Percentiles rank a stretch among this genome's conserved stretches.
These are phyloP conservation scores for Diaporthe capsici DNA, from an alignment of 2,329 filamentous ascomycete genomes.

Conservation along the genomic window DNA sequence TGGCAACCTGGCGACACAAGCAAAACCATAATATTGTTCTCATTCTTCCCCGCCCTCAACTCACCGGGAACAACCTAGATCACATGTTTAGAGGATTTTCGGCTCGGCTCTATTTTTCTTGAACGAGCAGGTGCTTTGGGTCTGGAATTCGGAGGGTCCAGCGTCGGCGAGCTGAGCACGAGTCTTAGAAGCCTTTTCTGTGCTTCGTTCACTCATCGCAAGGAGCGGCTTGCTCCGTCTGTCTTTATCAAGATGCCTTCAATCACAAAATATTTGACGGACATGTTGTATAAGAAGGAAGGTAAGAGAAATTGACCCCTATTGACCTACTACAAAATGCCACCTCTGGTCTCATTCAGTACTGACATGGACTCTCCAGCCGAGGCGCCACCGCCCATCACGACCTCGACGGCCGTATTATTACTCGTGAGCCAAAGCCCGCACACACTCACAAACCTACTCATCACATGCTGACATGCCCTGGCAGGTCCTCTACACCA, in stretches of 20 bases:
- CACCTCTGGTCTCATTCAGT: not conserved
- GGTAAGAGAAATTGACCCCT: not conserved
- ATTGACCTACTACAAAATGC: too few species aligned
- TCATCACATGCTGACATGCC: not conserved
- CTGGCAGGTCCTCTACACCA: conserved; percentile 81
- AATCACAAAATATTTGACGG: conserved; percentile 36
- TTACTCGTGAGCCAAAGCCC: conserved; percentile 52
- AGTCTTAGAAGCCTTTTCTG: not conserved
- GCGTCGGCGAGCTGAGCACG: not conserved
- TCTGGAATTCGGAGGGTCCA: not conserved
- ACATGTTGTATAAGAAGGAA: conserved; percentile 38
- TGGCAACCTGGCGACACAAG: conserved; percentile 25
- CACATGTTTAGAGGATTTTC: rapidly evolving
- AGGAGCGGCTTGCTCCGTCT: not conserved
- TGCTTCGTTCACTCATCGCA: not conserved
- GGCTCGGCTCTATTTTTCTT: not conserved
- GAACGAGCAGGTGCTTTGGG: not conserved
- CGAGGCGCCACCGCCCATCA: conserved; percentile 54
- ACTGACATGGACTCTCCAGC: not conserved
- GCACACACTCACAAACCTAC: not conserved
- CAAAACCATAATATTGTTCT: conserved; percentile 25
- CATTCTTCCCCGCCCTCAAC: not conserved
- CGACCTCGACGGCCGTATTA: conserved; percentile 52
- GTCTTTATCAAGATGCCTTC: conserved; percentile 35
- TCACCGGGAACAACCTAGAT: not conserved